Evolutionary conservation across 2,329 filamentous ascomycete genomes (phyloP), one percentile per base, ranked within the genome.

Genomic region (Sclerotinia borealis): DNA sequence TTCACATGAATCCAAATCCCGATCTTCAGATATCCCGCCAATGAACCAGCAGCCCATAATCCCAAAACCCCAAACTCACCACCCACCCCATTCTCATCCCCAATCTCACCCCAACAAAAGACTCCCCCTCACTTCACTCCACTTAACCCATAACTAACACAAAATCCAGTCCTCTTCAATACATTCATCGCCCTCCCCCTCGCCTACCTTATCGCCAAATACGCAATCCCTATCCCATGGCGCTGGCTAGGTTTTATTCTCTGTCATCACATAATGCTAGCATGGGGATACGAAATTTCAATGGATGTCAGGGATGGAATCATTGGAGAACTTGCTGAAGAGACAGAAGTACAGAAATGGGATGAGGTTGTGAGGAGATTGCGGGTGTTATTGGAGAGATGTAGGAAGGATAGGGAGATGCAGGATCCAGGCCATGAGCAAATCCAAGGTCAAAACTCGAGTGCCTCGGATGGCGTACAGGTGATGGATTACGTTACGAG

Each of bases 171-270:
- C 17, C 25, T 68, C 55, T 63, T 59, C 56, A 60, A 67, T 4
- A 27, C 65, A 59, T 4, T 65, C 63, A 4, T 67, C 60, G 64
- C 34, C 11, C 15, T 70, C 2, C 68, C 68, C 2, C 4, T 63
- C 19, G 9, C 66, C 25, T 62, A 63, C 49, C 4, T 56, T 4
- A 31, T 69, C 17, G 59, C 65, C 6, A n/a, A 22, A 31, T 34
- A 8, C 19, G 13, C 25, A 3, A 7, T 34, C 4, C 39, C 39
- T 0, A 8, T 7, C 8, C 54, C 39, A 13, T 56, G 37, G 37
- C 27, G 19, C 8, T 56, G 54, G 54, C 9, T 34, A n/a, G 39
- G 7, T 1, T 56, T 56, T 43, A 34, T 56, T 11, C 6, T 56
- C 17, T 43, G 11, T 43, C 41, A 47, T 27, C 55, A 52, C 17